A percentile compares a stretch with the other conserved stretches of the same genome.
Evolutionary conservation across 176 grass and related monocot species (phyloP).

Genomic region (Tuctoria greenei): DNA sequence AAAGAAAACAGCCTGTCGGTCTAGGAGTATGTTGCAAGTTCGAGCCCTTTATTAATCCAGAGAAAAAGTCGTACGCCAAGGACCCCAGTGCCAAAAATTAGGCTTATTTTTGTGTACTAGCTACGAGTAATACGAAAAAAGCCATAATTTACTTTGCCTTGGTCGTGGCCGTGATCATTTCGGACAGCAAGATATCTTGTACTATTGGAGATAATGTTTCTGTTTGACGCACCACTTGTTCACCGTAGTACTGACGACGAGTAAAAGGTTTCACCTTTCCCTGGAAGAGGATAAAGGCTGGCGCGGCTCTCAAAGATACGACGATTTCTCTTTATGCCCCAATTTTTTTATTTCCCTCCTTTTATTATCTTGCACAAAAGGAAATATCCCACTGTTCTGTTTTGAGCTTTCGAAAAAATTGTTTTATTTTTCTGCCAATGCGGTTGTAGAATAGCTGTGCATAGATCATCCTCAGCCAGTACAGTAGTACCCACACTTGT

Average conservation of each 20-base stretch:
- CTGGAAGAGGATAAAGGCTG: background rate
- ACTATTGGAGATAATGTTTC: background rate
- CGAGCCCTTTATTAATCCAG: background rate
- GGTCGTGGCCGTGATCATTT: background rate
- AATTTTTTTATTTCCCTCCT: background rate
- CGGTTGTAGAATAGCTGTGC: too few species aligned
- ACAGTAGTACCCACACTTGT: background rate
- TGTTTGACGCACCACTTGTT: background rate
- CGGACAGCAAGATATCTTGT: too few species aligned
- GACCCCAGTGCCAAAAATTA: background rate
- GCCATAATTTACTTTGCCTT: background rate
- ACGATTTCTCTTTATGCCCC: background rate
- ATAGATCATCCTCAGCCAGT: too few species aligned
- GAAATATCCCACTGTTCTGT: too few species aligned
- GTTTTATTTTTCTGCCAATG: too few species aligned
- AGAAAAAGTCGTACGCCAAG: background rate
- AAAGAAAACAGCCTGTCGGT: background rate
- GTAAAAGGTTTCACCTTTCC: background rate
- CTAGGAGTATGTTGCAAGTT: background rate
- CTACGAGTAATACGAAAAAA: background rate
- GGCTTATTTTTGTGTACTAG: background rate
- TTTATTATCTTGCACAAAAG: too few species aligned
- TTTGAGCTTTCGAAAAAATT: too few species aligned
- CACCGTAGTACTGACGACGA: background rate
- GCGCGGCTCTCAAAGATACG: background rate